Evolutionary conservation across 768 basidiomycete genomes (phyloP).

Genomic region (Mycena polygramma): DNA sequence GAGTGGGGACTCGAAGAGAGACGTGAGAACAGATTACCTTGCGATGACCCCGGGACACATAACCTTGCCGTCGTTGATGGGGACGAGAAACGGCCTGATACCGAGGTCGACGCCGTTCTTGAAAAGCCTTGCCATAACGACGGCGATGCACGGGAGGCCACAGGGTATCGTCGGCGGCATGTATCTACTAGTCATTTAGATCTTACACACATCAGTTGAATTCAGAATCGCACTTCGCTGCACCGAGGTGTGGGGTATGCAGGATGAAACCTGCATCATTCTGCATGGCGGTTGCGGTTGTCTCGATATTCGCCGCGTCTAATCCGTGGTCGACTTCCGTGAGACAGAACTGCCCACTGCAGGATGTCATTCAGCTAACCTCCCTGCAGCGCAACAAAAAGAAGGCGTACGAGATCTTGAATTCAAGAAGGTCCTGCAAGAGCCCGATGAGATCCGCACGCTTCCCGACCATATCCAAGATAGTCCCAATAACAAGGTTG

Average conservation of each 20-base stretch:
- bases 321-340: conserved; percentile 57
- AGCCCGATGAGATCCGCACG: conserved; percentile 7
- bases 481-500: conserved; percentile 34
- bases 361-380: neutral
- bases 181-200: conserved; percentile 39
- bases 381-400: neutral
- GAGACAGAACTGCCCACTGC: conserved; percentile 45
- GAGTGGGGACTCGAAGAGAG: neutral
- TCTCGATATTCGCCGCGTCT: conserved; percentile 53
- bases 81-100: conserved; percentile 50
- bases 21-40: conserved; percentile 40
- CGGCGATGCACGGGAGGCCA: conserved; percentile 46
- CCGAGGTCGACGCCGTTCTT: conserved; percentile 48
- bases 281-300: conserved; percentile 50
- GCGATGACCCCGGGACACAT: conserved; percentile 50
- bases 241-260: conserved; percentile 46
- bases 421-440: conserved; percentile 19
- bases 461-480: conserved; percentile 6
- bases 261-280: conserved; percentile 47
- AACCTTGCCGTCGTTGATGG: conserved; percentile 44
- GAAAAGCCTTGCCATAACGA: conserved; percentile 52
- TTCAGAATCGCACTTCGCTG: conserved; percentile 48
- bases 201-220: neutral
- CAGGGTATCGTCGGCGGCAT: conserved; percentile 52
- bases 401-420: conserved; percentile 12